Percentiles rank a stretch among this genome's conserved stretches.
Conservation (phyloP, 2,329 filamentous ascomycete species). For the Didymella lethalis region DNA sequence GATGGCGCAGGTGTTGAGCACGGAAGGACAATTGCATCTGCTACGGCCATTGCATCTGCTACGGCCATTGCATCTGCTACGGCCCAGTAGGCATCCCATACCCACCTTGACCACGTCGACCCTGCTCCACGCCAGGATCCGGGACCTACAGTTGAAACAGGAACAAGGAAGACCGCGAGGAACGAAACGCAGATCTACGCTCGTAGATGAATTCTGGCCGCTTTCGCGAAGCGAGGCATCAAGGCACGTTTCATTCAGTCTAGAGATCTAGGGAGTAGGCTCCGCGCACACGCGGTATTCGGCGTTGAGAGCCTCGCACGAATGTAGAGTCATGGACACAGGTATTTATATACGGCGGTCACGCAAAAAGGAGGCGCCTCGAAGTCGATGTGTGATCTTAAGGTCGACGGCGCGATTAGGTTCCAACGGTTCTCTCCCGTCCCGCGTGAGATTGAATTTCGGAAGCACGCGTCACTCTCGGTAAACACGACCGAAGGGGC, state of each 20-base stretch:
- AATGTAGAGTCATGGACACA: constrained; percentile 6
- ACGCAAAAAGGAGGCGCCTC: neutral
- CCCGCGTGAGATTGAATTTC: constrained; percentile 17
- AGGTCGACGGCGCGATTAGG: constrained; percentile 8
- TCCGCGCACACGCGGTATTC: neutral
- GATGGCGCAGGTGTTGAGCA: neutral
- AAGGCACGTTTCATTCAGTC: constrained; percentile 1
- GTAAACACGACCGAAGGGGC: constrained; percentile 13
- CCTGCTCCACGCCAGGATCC: constrained; percentile 12
- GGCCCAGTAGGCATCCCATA: neutral
- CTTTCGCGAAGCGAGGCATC: neutral
- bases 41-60: no score
- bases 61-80: constrained; percentile 2
- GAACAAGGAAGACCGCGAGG: constrained; percentile 5
- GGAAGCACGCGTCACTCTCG: constrained; percentile 17
- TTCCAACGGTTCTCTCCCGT: constrained; percentile 17
- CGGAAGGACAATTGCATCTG: neutral
- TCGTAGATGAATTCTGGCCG: neutral
- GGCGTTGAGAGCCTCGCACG: neutral
- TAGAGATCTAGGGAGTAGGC: neutral
- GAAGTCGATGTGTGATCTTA: neutral
- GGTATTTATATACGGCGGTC: neutral
- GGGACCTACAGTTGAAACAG: constrained; percentile 16
- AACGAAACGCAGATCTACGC: constrained; percentile 8
- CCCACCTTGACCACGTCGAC: constrained; percentile 2